A percentile compares a stretch with the other conserved stretches of the same genome.
These are phyloP conservation scores for Sporodiniella umbellata DNA, from an alignment of 371 early-diverging fungal genomes.

Conservation along the genomic window DNA sequence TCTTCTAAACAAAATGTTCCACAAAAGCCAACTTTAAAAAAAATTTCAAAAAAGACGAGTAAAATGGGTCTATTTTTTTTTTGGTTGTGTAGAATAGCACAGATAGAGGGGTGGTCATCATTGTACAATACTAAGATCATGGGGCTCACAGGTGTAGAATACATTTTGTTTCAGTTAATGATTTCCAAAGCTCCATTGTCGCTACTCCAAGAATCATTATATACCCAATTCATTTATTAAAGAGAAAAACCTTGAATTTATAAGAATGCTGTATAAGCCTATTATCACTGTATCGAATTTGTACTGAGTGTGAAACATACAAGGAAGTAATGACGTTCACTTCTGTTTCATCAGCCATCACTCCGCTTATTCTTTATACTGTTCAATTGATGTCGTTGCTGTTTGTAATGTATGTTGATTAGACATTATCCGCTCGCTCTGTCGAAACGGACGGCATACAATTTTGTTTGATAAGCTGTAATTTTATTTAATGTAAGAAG, in stretches of 20 bases:
- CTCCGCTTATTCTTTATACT: neutral
- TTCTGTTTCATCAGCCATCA: neutral
- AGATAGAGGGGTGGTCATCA: neutral
- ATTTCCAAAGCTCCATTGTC: neutral
- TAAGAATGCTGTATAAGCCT: neutral
- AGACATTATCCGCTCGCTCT: too few relatives aligned
- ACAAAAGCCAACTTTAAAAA: conserved; percentile 1
- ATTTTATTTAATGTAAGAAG: neutral
- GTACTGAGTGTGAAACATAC: neutral
- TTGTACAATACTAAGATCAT: too few relatives aligned
- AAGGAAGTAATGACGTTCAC: neutral
- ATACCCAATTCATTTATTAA: neutral
- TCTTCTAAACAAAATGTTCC: neutral
- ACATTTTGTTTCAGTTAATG: neutral
- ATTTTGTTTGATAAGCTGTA: neutral
- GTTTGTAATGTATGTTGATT: too few relatives aligned
- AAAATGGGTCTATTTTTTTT: neutral
- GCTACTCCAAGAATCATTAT: neutral
- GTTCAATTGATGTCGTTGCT: neutral
- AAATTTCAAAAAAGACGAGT: neutral
- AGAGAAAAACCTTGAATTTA: neutral
- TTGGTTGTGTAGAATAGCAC: neutral
- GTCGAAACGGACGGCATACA: too few relatives aligned
- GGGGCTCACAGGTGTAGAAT: neutral
- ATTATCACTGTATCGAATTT: neutral